These are phyloP conservation scores for Pythium aquatile DNA, from an alignment of 352 stramenopile species.

Conservation along the genomic window DNA sequence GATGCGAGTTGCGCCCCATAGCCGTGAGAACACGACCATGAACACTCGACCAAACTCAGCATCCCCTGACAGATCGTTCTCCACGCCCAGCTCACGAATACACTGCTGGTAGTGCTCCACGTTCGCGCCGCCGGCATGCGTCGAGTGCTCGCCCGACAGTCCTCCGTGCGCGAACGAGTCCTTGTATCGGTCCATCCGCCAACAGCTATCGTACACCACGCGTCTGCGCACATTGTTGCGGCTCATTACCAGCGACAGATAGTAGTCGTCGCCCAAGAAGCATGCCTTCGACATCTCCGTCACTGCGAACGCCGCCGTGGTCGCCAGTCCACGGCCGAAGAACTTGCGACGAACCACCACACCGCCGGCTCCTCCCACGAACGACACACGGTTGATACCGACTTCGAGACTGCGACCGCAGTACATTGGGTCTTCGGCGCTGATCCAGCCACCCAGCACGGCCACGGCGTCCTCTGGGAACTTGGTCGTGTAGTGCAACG, in stretches of 20 bases:
- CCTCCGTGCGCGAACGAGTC: conserved; percentile 33
- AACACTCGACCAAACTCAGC: conserved; percentile 41
- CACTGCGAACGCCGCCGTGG: conserved; percentile 39
- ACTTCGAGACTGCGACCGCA: conserved; percentile 49
- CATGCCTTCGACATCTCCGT: conserved; percentile 46
- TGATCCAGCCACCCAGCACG: conserved; percentile 52
- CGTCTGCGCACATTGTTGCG: conserved; percentile 36
- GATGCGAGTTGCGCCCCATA: conserved; percentile 9
- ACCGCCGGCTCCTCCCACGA: conserved; percentile 50
- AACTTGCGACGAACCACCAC: conserved; percentile 52
- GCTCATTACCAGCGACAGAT: conserved; percentile 49
- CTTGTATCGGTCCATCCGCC: conserved; percentile 33
- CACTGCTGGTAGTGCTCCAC: conserved; percentile 63
- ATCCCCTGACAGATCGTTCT: conserved; percentile 46
- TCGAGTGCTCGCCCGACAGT: conserved; percentile 33
- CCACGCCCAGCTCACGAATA: conserved; percentile 42
- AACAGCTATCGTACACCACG: conserved; percentile 53
- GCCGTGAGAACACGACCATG: conserved; percentile 41
- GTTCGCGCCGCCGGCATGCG: conserved; percentile 46
- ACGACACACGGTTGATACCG: conserved; percentile 50
- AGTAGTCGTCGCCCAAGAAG: conserved; percentile 55
- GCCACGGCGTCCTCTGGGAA: conserved; percentile 47
- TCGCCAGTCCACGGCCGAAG: conserved; percentile 34
- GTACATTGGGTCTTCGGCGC: conserved; percentile 44
- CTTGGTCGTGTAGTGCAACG: conserved; percentile 44